Conservation (phyloP, 148 eudicot species). For the Silene uniflora region DNA sequence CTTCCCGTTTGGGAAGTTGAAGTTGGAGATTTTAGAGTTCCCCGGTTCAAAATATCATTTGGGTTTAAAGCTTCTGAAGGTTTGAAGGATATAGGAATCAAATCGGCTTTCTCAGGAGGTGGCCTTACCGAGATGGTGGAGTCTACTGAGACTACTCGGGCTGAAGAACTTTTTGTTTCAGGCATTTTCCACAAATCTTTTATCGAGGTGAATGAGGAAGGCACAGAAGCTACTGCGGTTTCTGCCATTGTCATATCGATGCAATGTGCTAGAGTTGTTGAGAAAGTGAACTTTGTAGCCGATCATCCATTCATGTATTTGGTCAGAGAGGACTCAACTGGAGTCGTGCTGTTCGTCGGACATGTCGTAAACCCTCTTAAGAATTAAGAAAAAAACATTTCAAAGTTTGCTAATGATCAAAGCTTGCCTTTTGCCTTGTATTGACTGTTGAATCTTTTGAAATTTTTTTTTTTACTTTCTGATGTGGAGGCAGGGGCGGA, state of each 20-base stretch:
- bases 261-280: neutral
- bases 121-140: constrained; percentile 78
- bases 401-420: too few species aligned
- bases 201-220: constrained; percentile 89
- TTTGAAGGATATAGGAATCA: constrained; percentile 59
- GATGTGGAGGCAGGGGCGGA: too few species aligned
- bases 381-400: too few species aligned
- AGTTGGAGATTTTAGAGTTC: constrained; percentile 62
- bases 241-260: constrained; percentile 46
- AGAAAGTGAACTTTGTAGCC: constrained; percentile 56
- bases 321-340: too few species aligned
- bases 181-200: constrained; percentile 72
- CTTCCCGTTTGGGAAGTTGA: constrained; percentile 47
- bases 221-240: constrained; percentile 93
- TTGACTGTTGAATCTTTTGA: too few species aligned
- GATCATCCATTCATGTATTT: too few species aligned
- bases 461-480: too few species aligned
- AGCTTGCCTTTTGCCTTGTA: too few species aligned
- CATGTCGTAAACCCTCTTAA: too few species aligned
- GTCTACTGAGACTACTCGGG: constrained; percentile 41
- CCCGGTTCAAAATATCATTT: constrained; percentile 65
- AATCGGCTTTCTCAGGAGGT: constrained; percentile 52
- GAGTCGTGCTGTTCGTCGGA: too few species aligned
- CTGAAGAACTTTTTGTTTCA: constrained; percentile 52
- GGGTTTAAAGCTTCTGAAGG: constrained; percentile 77